phyloP scores from a whole-genome alignment of 805 yeast species.

The Barnettozyma siamensis region DNA sequence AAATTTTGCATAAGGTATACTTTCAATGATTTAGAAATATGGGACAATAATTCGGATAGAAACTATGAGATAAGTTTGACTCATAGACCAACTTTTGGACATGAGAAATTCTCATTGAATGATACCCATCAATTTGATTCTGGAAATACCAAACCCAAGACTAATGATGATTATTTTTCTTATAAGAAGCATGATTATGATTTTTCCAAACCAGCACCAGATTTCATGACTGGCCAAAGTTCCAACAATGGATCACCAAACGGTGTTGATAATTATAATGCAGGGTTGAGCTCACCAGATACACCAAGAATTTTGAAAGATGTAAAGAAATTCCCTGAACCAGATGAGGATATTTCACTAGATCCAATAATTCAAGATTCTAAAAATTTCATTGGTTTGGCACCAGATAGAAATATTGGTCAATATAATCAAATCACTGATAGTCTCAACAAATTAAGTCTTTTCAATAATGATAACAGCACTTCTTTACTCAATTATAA shows the following conservation, averaged over 20 bases:
- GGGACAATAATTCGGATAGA: constrained; percentile 68
- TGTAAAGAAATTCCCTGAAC: constrained; percentile 1
- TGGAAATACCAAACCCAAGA: neutral
- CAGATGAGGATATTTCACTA: constrained; percentile 7
- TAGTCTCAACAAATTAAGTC: constrained; percentile 6
- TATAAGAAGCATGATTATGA: constrained; percentile 3
- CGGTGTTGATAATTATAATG: constrained; percentile 17
- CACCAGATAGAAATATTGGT: neutral
- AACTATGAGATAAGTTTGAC: constrained; percentile 48
- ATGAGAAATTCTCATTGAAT: constrained; percentile 16
- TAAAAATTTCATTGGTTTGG: constrained; percentile 3
- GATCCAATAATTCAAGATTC: constrained; percentile 13
- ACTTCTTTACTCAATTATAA: constrained; percentile 4
- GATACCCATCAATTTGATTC: constrained; percentile 6
- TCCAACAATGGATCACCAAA: too few relatives aligned
- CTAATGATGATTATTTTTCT: constrained; percentile 4
- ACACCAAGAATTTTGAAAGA: constrained; percentile 21
- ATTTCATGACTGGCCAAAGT: too few relatives aligned
- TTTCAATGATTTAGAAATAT: constrained; percentile 45
- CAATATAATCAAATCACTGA: constrained; percentile 5
- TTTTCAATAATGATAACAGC: constrained; percentile 7
- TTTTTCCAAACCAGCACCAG: neutral
- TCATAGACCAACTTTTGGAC: constrained; percentile 1
- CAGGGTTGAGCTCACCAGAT: constrained; percentile 22
- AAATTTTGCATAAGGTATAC: constrained; percentile 42